phyloP scores from a whole-genome alignment of 495 filamentous ascomycete species.

The Podospora pseudoanserina region DNA sequence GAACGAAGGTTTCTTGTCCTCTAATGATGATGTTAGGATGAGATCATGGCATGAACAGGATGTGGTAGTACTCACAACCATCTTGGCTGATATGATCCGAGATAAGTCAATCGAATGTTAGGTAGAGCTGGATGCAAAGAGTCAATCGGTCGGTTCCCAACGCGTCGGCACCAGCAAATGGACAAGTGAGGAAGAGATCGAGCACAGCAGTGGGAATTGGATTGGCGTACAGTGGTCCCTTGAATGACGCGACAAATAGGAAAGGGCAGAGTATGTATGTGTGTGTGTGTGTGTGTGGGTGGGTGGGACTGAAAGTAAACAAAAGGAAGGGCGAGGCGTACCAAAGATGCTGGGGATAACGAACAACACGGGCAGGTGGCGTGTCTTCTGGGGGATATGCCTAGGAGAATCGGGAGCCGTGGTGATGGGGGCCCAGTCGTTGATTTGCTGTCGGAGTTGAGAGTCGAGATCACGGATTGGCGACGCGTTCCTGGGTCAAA shows the following conservation, averaged over 20 bases:
- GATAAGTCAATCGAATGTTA: constrained; percentile 19
- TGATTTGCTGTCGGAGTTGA: constrained; percentile 4
- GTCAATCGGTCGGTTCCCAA: constrained; percentile 6
- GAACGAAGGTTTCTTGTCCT: constrained; percentile 47
- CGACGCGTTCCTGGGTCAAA: constrained; percentile 6
- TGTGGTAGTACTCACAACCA: constrained; percentile 46
- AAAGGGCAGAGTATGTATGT: neutral
- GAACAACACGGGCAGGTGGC: constrained; percentile 10
- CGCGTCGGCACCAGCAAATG: constrained; percentile 4
- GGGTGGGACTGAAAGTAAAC: neutral
- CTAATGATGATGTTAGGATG: constrained; percentile 9
- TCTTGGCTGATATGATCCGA: constrained; percentile 28
- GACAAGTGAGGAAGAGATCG: neutral
- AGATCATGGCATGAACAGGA: neutral
- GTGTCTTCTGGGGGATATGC: constrained; percentile 16
- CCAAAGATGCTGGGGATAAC: constrained; percentile 21
- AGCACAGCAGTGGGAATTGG: neutral
- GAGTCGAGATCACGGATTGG: constrained; percentile 22
- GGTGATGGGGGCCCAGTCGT: constrained; percentile 1
- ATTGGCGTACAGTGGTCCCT: neutral
- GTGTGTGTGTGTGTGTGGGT: no score
- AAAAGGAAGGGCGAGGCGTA: constrained; percentile 4
- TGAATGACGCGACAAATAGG: constrained; percentile 8
- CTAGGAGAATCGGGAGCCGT: constrained; percentile 13
- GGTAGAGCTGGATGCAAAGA: constrained; percentile 11